A percentile compares a stretch with the other conserved stretches of the same genome.
Evolutionary conservation across 352 stramenopile species (phyloP).

Genomic region (Phytophthora idaei): DNA sequence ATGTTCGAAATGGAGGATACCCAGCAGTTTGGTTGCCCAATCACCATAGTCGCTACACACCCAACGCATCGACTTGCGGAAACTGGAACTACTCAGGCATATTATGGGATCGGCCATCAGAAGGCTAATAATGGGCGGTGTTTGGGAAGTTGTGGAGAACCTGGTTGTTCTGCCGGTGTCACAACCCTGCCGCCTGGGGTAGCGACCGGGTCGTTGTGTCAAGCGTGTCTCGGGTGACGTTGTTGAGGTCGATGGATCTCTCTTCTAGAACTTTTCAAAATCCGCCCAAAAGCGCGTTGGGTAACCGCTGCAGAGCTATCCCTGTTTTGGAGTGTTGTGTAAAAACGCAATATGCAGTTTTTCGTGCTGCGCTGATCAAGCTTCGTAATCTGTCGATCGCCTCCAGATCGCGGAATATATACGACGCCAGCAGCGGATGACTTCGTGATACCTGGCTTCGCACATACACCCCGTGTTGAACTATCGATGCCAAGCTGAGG

Average conservation of each 20-base stretch:
- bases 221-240: background rate
- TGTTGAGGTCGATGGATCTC: background rate
- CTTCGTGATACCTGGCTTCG: too few species aligned
- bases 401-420: too few species aligned
- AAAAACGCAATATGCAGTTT: background rate
- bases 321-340: background rate
- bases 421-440: too few species aligned
- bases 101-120: background rate
- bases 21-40: background rate
- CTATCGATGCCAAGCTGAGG: too few species aligned
- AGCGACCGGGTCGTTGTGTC: background rate
- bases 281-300: background rate
- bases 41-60: background rate
- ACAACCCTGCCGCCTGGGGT: background rate
- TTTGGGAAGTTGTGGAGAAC: background rate
- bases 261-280: background rate
- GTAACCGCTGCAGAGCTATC: background rate
- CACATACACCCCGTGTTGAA: too few species aligned
- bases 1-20: background rate
- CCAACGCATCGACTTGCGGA: background rate
- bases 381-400: too few species aligned
- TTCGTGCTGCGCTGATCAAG: too few species aligned
- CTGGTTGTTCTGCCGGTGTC: background rate
- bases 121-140: background rate
- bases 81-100: background rate